Evolutionary conservation across 345 rosid genomes (phyloP), one percentile per base, ranked within the genome.

Genomic region (Lepidium africanum): DNA sequence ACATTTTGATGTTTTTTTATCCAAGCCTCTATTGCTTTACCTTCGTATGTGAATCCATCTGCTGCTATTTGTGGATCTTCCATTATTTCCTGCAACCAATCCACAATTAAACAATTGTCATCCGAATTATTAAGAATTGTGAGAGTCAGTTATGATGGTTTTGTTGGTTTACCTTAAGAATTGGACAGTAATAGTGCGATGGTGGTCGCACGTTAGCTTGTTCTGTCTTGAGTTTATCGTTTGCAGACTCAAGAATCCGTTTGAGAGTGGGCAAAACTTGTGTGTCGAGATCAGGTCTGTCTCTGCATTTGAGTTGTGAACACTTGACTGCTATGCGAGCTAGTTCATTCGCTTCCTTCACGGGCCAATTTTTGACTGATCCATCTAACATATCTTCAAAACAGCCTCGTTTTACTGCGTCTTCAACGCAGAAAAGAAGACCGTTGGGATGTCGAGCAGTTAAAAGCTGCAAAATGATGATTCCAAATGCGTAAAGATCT

Each of bases 11-110:
- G 82, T 71, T 73, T 85, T 38, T 72, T 82, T 47, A 86, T 80
- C 98, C 96, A 92, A 1, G 83, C 85, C 61, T 78, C 81, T 9
- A 92, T 90, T 21, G 93, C 96, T 78, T 63, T 71, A 15, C 77
- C 84, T 79, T 92, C 96, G 8, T 92, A 92, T 0, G 96, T 85
- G 77, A 87, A 89, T 59, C 98, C 95, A 80, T 92, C 96, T 11
- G 86, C 89, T 33, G 95, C 91, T 76, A 89, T 80, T 70, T 81
- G 78, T n/a, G 98, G 98, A 72, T 92, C 88, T 56, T 84, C 93
- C 93, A 87, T 90, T 47, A 92, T 68, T 77, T 89, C 95, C 96
- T 89, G 82, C 70, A 77, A 65, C 45, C 42, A 39, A 36, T 53
- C 45, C 6, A 40, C 32, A 42, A 14, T 47, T 30, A 37, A 47